phyloP scores from a whole-genome alignment of 306 rosid genomes.

The Vigna radiata region DNA sequence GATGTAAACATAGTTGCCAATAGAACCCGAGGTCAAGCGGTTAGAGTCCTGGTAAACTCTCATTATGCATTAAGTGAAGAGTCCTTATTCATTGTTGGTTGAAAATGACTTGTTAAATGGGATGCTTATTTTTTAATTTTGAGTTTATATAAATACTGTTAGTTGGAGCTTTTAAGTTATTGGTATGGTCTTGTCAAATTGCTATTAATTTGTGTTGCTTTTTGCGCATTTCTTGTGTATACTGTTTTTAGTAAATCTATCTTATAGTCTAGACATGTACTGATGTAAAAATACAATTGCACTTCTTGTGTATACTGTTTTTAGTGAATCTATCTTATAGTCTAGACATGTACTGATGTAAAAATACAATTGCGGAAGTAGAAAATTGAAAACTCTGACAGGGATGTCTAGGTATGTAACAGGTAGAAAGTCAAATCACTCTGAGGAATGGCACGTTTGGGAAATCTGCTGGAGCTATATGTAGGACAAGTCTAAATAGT shows the following conservation, averaged over 20 bases:
- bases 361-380: constrained; percentile 18
- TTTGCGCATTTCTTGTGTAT: background rate
- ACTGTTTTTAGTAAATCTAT: background rate
- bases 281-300: constrained; percentile 15
- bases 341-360: background rate
- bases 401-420: constrained; percentile 15
- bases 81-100: constrained; percentile 44
- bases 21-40: constrained; percentile 69
- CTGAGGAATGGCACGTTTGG: constrained; percentile 7
- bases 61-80: constrained; percentile 61
- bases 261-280: background rate
- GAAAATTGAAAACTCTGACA: constrained; percentile 17
- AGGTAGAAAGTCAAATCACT: constrained; percentile 22
- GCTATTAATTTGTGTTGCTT: constrained; percentile 22
- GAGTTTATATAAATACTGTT: background rate
- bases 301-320: background rate
- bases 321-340: background rate
- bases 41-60: constrained; percentile 71
- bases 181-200: background rate
- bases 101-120: constrained; percentile 2
- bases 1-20: constrained; percentile 53
- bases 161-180: constrained; percentile 23
- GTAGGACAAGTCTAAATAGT: background rate
- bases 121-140: constrained; percentile 27
- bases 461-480: constrained; percentile 15